Evolutionary conservation across 768 basidiomycete species (phyloP).

Genomic region (Chalciporus sphaerocephalus): DNA sequence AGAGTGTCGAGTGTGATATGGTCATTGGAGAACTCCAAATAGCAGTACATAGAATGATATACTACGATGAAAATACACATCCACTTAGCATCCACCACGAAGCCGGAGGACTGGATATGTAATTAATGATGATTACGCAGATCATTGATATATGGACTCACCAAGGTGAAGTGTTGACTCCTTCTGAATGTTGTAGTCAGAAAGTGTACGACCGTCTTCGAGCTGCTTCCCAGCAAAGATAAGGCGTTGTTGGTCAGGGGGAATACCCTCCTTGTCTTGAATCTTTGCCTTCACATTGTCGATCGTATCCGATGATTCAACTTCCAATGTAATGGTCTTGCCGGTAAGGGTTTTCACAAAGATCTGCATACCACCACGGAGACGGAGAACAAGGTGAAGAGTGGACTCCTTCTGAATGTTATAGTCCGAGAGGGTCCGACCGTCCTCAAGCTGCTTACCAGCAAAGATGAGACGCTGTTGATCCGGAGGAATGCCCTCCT

Average conservation of each 20-base stretch:
- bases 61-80: background rate
- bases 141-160: slow-evolving; percentile 8
- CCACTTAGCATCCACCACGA: slow-evolving; percentile 62
- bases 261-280: slow-evolving; percentile 78
- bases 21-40: background rate
- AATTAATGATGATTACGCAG: background rate
- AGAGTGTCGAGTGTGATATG: background rate
- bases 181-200: slow-evolving; percentile 76
- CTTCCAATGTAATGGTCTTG: slow-evolving; percentile 74
- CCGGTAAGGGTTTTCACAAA: slow-evolving; percentile 71
- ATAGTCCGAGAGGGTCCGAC: slow-evolving; percentile 79
- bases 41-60: slow-evolving; percentile 3
- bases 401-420: slow-evolving; percentile 85
- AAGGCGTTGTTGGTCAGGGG: slow-evolving; percentile 73
- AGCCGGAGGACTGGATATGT: slow-evolving; percentile 58
- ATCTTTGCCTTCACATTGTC: slow-evolving; percentile 77
- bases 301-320: slow-evolving; percentile 72
- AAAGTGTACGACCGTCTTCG: slow-evolving; percentile 73
- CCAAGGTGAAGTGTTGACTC: slow-evolving; percentile 66
- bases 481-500: slow-evolving; percentile 76
- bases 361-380: slow-evolving; percentile 70
- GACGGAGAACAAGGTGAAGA: slow-evolving; percentile 68
- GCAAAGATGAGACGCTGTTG: slow-evolving; percentile 91
- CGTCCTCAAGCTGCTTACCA: slow-evolving; percentile 92
- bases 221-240: slow-evolving; percentile 80